phyloP scores from a whole-genome alignment of 768 basidiomycete species.

The Arthromyces matolae region DNA sequence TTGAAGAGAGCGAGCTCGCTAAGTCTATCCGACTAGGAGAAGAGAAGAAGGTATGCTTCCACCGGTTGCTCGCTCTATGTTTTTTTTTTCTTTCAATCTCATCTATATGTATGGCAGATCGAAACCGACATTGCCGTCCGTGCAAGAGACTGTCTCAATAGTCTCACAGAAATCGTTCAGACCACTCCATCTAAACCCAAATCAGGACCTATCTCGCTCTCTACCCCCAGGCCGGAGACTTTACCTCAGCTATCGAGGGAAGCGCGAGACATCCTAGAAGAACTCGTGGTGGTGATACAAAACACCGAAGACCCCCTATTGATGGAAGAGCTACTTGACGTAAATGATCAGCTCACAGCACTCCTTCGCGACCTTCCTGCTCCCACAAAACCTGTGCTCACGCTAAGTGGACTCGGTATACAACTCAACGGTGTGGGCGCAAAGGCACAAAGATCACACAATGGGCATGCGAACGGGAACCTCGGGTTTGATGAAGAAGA shows the following conservation, averaged over 20 bases:
- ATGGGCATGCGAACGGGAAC: conserved; percentile 6
- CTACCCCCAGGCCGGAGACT: conserved; percentile 9
- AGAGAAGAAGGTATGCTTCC: conserved; percentile 45
- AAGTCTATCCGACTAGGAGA: conserved; percentile 57
- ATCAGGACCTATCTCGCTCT: conserved; percentile 17
- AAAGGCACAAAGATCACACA: conserved; percentile 8
- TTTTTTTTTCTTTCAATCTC: too few relatives aligned
- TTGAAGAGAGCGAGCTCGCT: conserved; percentile 82
- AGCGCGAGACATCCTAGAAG: conserved; percentile 48
- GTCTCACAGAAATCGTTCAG: conserved; percentile 31
- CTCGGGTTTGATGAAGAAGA: conserved; percentile 30
- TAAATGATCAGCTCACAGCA: conserved; percentile 69
- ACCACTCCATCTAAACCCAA: conserved; percentile 2
- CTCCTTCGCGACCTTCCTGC: conserved; percentile 48
- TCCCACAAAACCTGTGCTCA: conserved; percentile 35
- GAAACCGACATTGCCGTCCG: conserved; percentile 46
- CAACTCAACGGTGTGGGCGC: conserved; percentile 24
- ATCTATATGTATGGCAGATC: too few relatives aligned
- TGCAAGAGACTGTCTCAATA: conserved; percentile 38
- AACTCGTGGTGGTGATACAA: conserved; percentile 52
- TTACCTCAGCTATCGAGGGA: conserved; percentile 39
- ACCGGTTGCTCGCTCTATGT: too few relatives aligned
- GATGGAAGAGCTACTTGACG: conserved; percentile 61
- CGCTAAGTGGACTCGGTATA: conserved; percentile 44
- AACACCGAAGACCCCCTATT: conserved; percentile 53